Conservation (phyloP, 2,329 filamentous ascomycete species). For the Aspergillus neoniger region DNA sequence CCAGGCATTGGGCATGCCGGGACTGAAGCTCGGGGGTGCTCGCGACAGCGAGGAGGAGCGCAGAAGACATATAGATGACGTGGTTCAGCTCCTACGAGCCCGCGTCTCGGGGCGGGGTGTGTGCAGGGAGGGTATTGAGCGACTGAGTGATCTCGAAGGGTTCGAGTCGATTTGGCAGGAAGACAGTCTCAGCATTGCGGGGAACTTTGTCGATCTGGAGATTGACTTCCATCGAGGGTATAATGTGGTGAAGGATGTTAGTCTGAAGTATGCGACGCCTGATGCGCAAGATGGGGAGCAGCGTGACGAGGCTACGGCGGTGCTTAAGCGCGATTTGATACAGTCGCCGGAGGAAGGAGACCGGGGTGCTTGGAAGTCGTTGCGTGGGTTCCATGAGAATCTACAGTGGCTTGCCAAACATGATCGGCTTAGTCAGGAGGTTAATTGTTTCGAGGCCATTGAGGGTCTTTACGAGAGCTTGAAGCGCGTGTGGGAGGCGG, state of each 20-base stretch:
- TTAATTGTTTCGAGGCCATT: slow-evolving; percentile 51
- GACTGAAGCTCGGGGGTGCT: slow-evolving; percentile 37
- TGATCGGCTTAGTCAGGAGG: slow-evolving; percentile 47
- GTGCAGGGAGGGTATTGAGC: slow-evolving; percentile 46
- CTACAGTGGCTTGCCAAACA: slow-evolving; percentile 47
- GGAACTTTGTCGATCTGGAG: slow-evolving; percentile 50
- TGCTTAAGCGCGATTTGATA: slow-evolving; percentile 44
- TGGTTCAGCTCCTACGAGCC: slow-evolving; percentile 42
- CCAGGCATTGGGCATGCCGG: slow-evolving; percentile 42
- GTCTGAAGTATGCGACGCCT: slow-evolving; percentile 45
- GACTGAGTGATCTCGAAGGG: slow-evolving; percentile 45
- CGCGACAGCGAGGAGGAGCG: slow-evolving; percentile 47
- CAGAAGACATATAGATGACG: slow-evolving; percentile 43
- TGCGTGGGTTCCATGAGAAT: slow-evolving; percentile 46
- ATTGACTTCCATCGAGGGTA: slow-evolving; percentile 46
- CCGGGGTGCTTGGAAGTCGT: slow-evolving; percentile 37
- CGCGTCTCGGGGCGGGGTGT: slow-evolving; percentile 47
- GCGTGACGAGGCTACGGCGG: slow-evolving; percentile 45
- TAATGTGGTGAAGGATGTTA: slow-evolving; percentile 47
- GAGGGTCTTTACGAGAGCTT: slow-evolving; percentile 46
- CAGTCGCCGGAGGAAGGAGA: slow-evolving; percentile 36
- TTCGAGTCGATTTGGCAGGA: slow-evolving; percentile 52
- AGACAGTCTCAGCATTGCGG: slow-evolving; percentile 48
- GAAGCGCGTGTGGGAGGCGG: slow-evolving; percentile 46
- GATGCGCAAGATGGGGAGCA: slow-evolving; percentile 44